Base-by-base conservation (phyloP, 1,284 basidiomycete species). In the Sanguinoderma infundibulare region DNA sequence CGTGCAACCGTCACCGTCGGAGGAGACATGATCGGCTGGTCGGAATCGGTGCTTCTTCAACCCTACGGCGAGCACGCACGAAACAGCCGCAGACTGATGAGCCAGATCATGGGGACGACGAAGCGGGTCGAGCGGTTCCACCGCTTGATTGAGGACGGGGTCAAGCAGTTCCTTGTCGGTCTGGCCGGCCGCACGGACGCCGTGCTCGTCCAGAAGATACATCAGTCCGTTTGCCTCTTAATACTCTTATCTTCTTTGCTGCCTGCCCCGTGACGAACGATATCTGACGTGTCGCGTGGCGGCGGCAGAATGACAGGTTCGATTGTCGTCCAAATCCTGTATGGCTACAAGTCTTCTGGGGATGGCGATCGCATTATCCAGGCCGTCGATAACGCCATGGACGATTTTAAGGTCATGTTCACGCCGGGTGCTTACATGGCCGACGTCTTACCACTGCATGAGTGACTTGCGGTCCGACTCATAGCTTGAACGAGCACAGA, bases 11-110 rank as follows among this genome's bases (percentile, higher is more conserved):
- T 77, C n/a, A 58, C 62, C 7, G 73, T 78, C 61, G 68, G 60
- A 9, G 70, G 72, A 42, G 86, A 90, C 67, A 81, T 90, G 24
- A 79, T 87, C 24, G 88, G 89, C 35, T 90, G 87, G 89, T 83
- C 85, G 59, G 78, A 85, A 57, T 81, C 84, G 0, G 77, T 90
- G 39, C 86, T 82, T 20, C 79, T 91, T 54, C 76, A 85, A 42
- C 84, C 80, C 28, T 88, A 89, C 67, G 85, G 84, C 56, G 81
- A 86, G 64, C 81, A 80, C 32, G 83, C 87, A 70, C 86, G 87
- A 50, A 83, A 83, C 65, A 85, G 81, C 67, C 84, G 88, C 61
- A 82, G 81, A 64, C 56, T 74, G 56, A 56, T 73, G 56, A 65
- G 67, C 12, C 50, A 67, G 30, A 62, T 72, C 30, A 67, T 77